Evolutionary conservation across 352 stramenopile species (phyloP).

Genomic region (Albugo candida): DNA sequence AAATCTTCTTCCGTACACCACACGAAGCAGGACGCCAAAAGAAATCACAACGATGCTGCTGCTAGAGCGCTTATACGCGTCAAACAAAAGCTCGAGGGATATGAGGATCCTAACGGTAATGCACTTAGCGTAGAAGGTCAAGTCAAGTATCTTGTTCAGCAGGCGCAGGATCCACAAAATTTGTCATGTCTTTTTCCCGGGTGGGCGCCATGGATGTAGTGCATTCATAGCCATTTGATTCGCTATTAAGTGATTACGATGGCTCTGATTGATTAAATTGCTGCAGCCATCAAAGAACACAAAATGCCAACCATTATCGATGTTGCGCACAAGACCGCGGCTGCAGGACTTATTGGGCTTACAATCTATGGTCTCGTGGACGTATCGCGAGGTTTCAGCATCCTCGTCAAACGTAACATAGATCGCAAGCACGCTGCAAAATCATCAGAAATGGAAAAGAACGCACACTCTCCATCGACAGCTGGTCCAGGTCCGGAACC

Average conservation of each 20-base stretch:
- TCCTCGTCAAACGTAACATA: conserved; percentile 65
- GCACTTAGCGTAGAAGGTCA: conserved; percentile 95
- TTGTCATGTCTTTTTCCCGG: conserved; percentile 90
- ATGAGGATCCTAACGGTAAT: conserved; percentile 92
- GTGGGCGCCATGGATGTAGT: conserved; percentile 92
- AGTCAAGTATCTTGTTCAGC: conserved; percentile 95
- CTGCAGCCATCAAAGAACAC: too few species aligned
- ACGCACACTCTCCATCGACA: too few species aligned
- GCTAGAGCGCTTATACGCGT: conserved; percentile 89
- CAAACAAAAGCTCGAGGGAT: conserved; percentile 96
- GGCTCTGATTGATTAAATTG: too few species aligned
- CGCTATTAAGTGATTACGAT: too few species aligned
- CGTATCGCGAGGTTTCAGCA: conserved; percentile 55
- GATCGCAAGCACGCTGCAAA: conserved; percentile 21
- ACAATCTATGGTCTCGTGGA: conserved; percentile 48
- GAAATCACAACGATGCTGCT: conserved; percentile 69
- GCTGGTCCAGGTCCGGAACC: too few species aligned
- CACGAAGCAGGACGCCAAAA: not conserved
- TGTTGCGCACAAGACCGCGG: conserved; percentile 64
- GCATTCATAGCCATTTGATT: too few species aligned
- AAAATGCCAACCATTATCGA: conserved; percentile 8
- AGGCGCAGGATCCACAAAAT: conserved; percentile 89
- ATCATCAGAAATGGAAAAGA: too few species aligned
- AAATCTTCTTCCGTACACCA: not conserved
- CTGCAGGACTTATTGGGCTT: conserved; percentile 44